These are phyloP conservation scores for Neocucurbitaria cava DNA, from an alignment of 2,329 filamentous ascomycete species.

Conservation along the genomic window DNA sequence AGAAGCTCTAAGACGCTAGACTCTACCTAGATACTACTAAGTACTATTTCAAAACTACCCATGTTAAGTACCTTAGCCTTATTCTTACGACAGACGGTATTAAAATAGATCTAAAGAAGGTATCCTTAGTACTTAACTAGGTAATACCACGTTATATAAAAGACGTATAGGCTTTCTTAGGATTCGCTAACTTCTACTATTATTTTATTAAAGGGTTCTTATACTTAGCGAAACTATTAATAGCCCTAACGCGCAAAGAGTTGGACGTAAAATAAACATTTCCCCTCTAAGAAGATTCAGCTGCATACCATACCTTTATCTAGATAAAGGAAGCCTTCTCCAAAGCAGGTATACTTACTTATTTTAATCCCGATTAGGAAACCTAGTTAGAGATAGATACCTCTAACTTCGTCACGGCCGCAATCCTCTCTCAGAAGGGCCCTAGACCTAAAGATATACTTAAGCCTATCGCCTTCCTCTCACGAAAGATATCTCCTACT, in stretches of 20 bases:
- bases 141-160: neutral
- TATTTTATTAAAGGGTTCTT: neutral
- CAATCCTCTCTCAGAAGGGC: neutral
- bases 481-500: neutral
- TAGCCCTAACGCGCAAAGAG: too few species aligned
- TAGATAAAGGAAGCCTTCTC: neutral
- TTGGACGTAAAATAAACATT: too few species aligned
- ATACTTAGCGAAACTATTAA: too few species aligned
- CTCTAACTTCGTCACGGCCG: too few species aligned
- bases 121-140: neutral
- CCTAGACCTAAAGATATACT: neutral
- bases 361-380: too few species aligned
- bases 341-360: too few species aligned
- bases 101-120: neutral
- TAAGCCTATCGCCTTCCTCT: neutral
- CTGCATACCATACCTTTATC: neutral
- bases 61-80: conserved; percentile 1
- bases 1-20: neutral
- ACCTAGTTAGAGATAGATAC: too few species aligned
- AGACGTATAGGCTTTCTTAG: neutral
- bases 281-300: too few species aligned
- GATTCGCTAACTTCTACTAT: neutral
- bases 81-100: neutral
- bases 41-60: neutral
- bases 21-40: neutral